Evolutionary conservation across 768 basidiomycete genomes (phyloP), one percentile per base, ranked within the genome.

Genomic region (Termitomyces sp.): DNA sequence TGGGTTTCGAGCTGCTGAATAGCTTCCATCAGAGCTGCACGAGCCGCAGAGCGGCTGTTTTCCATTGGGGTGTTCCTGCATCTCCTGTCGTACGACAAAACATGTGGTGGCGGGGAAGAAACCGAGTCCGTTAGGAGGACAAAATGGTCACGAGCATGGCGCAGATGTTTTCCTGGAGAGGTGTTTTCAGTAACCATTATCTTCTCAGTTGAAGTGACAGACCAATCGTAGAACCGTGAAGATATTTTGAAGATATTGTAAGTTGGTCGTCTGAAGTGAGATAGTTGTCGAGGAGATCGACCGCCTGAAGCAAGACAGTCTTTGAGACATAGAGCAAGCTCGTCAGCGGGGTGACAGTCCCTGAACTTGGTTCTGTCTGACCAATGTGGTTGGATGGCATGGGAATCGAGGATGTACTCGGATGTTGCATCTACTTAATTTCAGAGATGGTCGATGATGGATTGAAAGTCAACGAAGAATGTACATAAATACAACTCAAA

Each of bases 171-270:
- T 48, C 91, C 91, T 92, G 60, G 19, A 25, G 44, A 34, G 43
- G 40, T 23, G 38, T 49, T 53, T 53, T 58, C 17, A 56, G 48
- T 32, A 45, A 14, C 52, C 17, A 47, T 35, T 19, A 7, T 19
- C 8, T 42, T 27, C n/a, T 53, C 32, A 40, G 44, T 45, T 35
- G 54, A 37, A 53, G 35, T 5, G 54, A 63, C 68, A 57, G 69
- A 90, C 91, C 91, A 56, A 94, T 94, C 5, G 92, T 92, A 10
- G 90, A 92, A 16, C 92, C 92, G n/a, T 90, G 89, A 51, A 94
- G 77, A 64, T 81, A 85, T 66, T 82, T 79, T n/a, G 90, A 92
- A 54, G 80, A 76, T 16, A 77, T 76, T 12, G 77, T 82, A 52
- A 94, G 79, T 67, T 92, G 90, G 16, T 83, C 82, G 64, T 93